Evolutionary conservation across 2,329 filamentous ascomycete genomes (phyloP), one percentile per base, ranked within the genome.

Genomic region (Colletotrichum chlorophyti): DNA sequence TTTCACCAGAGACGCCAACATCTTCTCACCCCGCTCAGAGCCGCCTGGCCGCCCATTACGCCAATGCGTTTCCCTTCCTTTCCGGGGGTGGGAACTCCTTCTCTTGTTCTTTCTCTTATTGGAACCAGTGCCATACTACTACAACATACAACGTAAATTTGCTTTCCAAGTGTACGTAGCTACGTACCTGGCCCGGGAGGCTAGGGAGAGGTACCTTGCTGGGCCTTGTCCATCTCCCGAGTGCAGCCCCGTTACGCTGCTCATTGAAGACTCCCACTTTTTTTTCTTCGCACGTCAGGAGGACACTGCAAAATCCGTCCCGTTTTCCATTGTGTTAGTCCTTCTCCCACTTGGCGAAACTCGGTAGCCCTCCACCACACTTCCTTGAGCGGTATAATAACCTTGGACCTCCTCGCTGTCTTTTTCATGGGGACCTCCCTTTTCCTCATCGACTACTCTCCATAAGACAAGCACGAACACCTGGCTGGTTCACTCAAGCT

Each of bases 221-320:
- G n/a, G 7, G 21, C 34, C 24, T 38, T 29, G 34, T n/a, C 40
- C 14, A 12, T 7, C 24, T 23, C 40, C 31, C 45, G 38, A 57
- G 57, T 50, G 51, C 57, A 60, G 57, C 51, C 51, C 51, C 57
- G 57, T 55, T 51, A 57, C 45, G 40, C 32, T 55, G 51, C 37
- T 21, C 38, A 40, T 57, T 24, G 57, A 35, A 53, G 43, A 47
- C 29, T 52, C n/a, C n/a, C n/a, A n/a, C 12, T 49, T 60, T 50
- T 55, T n/a, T n/a, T n/a, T n/a, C n/a, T n/a, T n/a, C n/a, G 51
- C 57, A 45, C 27, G 57, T 60, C 57, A 60, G 43, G 45, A 55
- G 57, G 45, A 57, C 51, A 49, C 26, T 38, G 57, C 57, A 24
- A 19, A 48, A 35, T 31, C 50, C 26, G 50, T 53, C 40, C 26